phyloP scores from a whole-genome alignment of 441 rosid species.

The Capsella rubella region DNA sequence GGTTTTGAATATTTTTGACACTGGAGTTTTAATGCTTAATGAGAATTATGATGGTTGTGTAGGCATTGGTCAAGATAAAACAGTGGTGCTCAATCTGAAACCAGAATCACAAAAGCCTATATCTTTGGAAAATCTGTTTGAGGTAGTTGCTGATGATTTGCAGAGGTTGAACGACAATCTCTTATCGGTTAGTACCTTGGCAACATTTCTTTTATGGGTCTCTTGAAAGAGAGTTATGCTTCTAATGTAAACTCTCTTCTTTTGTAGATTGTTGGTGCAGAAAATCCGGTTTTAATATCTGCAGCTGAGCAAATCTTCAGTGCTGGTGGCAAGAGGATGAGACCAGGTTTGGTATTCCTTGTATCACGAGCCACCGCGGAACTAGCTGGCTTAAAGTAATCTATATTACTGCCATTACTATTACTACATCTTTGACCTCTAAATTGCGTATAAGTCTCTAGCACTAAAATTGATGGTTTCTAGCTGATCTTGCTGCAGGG shows the following conservation, averaged over 20 bases:
- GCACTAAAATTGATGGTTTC: slow-evolving; percentile 28
- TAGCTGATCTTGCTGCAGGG: slow-evolving; percentile 55
- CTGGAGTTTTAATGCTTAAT: neutral
- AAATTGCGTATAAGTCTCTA: slow-evolving; percentile 9
- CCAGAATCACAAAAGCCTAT: slow-evolving; percentile 54
- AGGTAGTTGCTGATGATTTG: slow-evolving; percentile 82
- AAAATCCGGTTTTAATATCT: slow-evolving; percentile 89
- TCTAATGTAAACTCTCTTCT: slow-evolving; percentile 41
- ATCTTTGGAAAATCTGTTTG: slow-evolving; percentile 71
- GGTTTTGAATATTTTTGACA: neutral
- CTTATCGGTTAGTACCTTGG: slow-evolving; percentile 65
- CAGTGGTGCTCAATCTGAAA: slow-evolving; percentile 56
- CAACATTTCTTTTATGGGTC: neutral
- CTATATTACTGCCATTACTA: slow-evolving; percentile 2
- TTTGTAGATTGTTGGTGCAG: slow-evolving; percentile 91
- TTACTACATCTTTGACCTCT: slow-evolving; percentile 8
- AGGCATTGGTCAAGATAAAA: slow-evolving; percentile 58
- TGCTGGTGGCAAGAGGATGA: slow-evolving; percentile 98
- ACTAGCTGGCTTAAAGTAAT: slow-evolving; percentile 69
- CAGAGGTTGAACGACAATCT: slow-evolving; percentile 80
- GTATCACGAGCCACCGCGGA: slow-evolving; percentile 94
- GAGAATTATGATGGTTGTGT: slow-evolving; percentile 28
- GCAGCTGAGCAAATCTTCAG: slow-evolving; percentile 97
- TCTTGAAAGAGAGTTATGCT: neutral
- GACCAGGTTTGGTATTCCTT: slow-evolving; percentile 92